Evolutionary conservation across 2,329 filamentous ascomycete genomes (phyloP).

Genomic region (Apiospora koreana): DNA sequence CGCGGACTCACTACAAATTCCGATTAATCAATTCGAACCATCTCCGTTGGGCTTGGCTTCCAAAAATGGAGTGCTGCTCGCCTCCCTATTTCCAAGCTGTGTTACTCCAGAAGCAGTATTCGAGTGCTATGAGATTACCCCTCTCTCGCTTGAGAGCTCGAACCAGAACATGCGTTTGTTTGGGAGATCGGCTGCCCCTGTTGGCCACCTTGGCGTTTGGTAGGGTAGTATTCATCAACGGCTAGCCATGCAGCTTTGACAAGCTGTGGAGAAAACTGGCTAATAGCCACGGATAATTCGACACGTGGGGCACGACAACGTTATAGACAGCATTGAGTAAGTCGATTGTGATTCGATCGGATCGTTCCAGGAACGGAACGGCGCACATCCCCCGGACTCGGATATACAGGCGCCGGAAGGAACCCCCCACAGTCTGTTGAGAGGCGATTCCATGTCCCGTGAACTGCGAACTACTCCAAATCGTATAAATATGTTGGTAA

Average conservation of each 20-base stretch:
- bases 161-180: not conserved
- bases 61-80: not conserved
- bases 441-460: not conserved
- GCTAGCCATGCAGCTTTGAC: not conserved
- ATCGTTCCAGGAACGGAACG: conserved; percentile 2
- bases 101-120: not conserved
- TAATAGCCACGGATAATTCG: not conserved
- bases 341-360: not conserved
- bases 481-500: not conserved
- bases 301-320: not conserved
- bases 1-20: not conserved
- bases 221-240: not conserved
- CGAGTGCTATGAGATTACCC: not conserved
- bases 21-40: not conserved
- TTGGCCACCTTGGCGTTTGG: not conserved
- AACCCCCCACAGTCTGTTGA: not conserved
- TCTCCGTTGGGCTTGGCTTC: not conserved
- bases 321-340: not conserved
- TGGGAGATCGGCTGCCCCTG: not conserved
- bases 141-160: not conserved
- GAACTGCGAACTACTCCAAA: not conserved
- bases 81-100: no score
- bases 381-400: not conserved
- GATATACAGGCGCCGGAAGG: not conserved
- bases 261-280: not conserved